Evolutionary conservation across 176 grass and related monocot genomes (phyloP).

Genomic region (Saccharum spontaneum): DNA sequence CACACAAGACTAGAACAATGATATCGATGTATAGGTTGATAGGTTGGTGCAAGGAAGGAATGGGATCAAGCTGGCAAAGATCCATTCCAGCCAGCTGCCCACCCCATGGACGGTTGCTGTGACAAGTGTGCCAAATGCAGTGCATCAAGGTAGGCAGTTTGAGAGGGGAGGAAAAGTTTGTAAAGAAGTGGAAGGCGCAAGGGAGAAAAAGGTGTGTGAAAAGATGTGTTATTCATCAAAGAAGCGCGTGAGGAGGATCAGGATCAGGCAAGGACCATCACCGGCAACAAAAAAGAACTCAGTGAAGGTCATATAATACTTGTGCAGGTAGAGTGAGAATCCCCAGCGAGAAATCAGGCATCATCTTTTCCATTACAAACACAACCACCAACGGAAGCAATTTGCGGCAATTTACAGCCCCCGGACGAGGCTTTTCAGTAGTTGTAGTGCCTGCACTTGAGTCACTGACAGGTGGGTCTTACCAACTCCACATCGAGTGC

Average conservation of each 20-base stretch:
- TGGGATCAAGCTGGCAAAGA: slow-evolving; percentile 17
- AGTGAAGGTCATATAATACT: neutral
- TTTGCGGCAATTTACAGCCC: too few species aligned
- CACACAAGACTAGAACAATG: slow-evolving; percentile 13
- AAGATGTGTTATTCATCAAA: neutral
- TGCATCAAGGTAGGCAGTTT: neutral
- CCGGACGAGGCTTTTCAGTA: too few species aligned
- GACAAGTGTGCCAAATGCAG: slow-evolving; percentile 23
- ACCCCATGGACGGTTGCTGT: neutral
- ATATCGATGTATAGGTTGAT: neutral
- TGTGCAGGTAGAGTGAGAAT: neutral
- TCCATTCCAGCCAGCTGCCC: neutral
- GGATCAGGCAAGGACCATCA: slow-evolving; percentile 6
- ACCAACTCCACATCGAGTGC: neutral
- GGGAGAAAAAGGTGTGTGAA: neutral
- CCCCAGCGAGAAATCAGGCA: neutral
- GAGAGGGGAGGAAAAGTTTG: neutral
- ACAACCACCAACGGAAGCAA: too few species aligned
- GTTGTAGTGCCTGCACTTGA: neutral
- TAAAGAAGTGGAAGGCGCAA: slow-evolving; percentile 2
- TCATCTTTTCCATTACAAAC: neutral
- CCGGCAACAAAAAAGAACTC: slow-evolving; percentile 5
- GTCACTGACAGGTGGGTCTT: too few species aligned
- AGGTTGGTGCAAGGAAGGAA: neutral
- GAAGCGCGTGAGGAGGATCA: slow-evolving; percentile 29